Evolutionary conservation across 495 filamentous ascomycete genomes (phyloP).

Genomic region (Usnea hakonensis): DNA sequence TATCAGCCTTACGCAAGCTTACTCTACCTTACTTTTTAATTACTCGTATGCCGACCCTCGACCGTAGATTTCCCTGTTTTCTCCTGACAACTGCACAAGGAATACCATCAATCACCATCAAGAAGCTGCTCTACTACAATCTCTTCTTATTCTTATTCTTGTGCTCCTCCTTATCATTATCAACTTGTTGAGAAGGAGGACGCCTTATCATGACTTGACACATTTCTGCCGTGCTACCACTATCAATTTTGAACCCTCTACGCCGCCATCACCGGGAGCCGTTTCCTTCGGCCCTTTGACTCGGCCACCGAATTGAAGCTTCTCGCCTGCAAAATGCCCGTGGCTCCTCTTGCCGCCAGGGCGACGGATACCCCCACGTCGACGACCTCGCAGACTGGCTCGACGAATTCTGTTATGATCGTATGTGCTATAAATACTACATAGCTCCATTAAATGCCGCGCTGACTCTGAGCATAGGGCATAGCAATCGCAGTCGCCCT

Average conservation of each 20-base stretch:
- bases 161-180: too few species aligned
- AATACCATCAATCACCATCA: not conserved
- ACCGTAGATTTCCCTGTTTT: not conserved
- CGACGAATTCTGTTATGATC: slow-evolving; percentile 16
- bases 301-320: slow-evolving; percentile 1
- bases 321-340: slow-evolving; percentile 7
- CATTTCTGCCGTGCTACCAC: not conserved
- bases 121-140: not conserved
- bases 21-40: too few species aligned
- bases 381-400: slow-evolving; percentile 1
- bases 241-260: not conserved
- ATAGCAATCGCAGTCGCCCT: slow-evolving; percentile 15
- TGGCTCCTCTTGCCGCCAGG: slow-evolving; percentile 9
- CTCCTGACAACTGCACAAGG: not conserved
- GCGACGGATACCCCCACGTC: slow-evolving; percentile 10
- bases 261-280: not conserved
- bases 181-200: too few species aligned
- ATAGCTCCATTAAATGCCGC: not conserved
- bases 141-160: too few species aligned
- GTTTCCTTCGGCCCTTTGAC: not conserved
- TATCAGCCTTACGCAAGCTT: not conserved
- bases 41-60: too few species aligned
- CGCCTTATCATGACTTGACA: not conserved
- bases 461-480: slow-evolving; percentile 9
- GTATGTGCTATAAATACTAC: not conserved